These are phyloP conservation scores for Cephalotrichum gorgonifer DNA, from an alignment of 2,329 filamentous ascomycete genomes.

Conservation along the genomic window DNA sequence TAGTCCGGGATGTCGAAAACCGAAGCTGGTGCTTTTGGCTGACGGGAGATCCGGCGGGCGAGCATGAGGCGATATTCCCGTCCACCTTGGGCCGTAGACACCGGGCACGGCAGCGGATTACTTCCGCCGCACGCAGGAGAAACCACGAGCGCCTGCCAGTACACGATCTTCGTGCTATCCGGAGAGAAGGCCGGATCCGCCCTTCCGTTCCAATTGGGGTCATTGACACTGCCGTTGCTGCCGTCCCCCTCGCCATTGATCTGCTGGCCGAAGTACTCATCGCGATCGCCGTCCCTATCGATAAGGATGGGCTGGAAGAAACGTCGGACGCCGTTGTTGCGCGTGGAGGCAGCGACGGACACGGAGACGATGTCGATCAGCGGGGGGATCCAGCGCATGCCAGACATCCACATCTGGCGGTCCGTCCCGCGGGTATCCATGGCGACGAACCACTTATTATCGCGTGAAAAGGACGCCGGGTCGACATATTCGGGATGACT, in stretches of 20 bases:
- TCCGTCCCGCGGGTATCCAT: conserved; percentile 30
- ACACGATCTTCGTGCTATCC: conserved; percentile 31
- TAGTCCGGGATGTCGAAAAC: conserved; percentile 16
- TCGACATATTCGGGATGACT: conserved; percentile 32
- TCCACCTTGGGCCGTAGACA: conserved; percentile 25
- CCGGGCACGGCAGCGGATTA: conserved; percentile 29
- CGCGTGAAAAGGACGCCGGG: conserved; percentile 28
- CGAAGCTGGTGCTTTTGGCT: conserved; percentile 12
- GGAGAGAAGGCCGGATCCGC: conserved; percentile 31
- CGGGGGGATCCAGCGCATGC: conserved; percentile 29
- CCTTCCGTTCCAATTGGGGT: conserved; percentile 35
- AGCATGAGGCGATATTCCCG: conserved; percentile 29
- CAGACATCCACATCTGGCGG: conserved; percentile 28
- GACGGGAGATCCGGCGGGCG: conserved; percentile 22
- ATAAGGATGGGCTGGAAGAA: conserved; percentile 36
- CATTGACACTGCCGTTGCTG: conserved; percentile 24
- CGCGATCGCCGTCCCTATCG: conserved; percentile 32
- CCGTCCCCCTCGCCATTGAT: conserved; percentile 26
- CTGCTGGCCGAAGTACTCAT: conserved; percentile 29
- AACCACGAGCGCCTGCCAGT: conserved; percentile 26
- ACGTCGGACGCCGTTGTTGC: conserved; percentile 32
- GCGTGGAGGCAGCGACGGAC: conserved; percentile 23
- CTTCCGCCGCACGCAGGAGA: conserved; percentile 29
- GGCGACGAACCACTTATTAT: conserved; percentile 29
- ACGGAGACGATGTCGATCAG: conserved; percentile 24